Conservation (phyloP, 2,329 filamentous ascomycete genomes). For the Ceratocystis cacaofunesta region DNA sequence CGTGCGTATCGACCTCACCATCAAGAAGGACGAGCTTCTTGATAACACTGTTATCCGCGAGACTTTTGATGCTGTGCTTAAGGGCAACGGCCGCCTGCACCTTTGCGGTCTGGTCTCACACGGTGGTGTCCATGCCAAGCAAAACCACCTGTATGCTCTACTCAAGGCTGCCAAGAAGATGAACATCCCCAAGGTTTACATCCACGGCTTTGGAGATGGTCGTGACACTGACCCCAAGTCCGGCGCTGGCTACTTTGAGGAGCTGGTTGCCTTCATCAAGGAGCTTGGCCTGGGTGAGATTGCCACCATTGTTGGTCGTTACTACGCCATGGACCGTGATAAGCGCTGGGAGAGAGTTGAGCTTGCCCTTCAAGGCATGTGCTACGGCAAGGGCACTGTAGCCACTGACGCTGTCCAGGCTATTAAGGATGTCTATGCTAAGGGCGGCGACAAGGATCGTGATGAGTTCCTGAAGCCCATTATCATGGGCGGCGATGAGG, state of each 20-base stretch:
- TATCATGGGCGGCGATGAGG: slow-evolving; percentile 75
- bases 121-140: slow-evolving; percentile 93
- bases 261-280: slow-evolving; percentile 64
- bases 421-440: slow-evolving; percentile 75
- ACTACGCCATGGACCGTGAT: slow-evolving; percentile 98
- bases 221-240: slow-evolving; percentile 97
- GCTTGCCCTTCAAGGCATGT: slow-evolving; percentile 72
- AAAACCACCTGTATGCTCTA: slow-evolving; percentile 78
- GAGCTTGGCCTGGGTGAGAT: slow-evolving; percentile 78
- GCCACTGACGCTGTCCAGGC: slow-evolving; percentile 72
- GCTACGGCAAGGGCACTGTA: slow-evolving; percentile 75
- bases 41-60: slow-evolving; percentile 62
- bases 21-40: slow-evolving; percentile 71
- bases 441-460: slow-evolving; percentile 52
- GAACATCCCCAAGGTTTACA: slow-evolving; percentile 78
- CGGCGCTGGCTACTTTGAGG: slow-evolving; percentile 71
- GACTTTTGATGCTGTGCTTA: slow-evolving; percentile 65
- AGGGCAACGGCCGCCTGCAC: slow-evolving; percentile 82
- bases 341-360: slow-evolving; percentile 97
- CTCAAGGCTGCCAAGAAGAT: slow-evolving; percentile 82
- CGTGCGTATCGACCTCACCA: slow-evolving; percentile 84
- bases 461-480: slow-evolving; percentile 99
- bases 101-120: slow-evolving; percentile 85
- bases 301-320: slow-evolving; percentile 84
- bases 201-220: slow-evolving; percentile 98